Evolutionary conservation across 768 basidiomycete species (phyloP).

Genomic region (Russula sp.): DNA sequence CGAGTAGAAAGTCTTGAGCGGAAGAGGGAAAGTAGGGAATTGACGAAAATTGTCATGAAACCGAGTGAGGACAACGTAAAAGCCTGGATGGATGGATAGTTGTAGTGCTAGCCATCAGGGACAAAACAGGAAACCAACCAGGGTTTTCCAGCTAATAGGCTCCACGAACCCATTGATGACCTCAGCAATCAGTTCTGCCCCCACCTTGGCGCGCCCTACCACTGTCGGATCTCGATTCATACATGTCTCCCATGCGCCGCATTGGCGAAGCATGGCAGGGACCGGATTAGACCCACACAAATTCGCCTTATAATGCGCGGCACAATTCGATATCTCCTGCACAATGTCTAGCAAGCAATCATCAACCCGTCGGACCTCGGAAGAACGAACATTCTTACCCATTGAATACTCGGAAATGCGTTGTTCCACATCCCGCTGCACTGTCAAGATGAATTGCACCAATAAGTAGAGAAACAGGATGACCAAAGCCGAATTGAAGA

Average conservation of each 20-base stretch:
- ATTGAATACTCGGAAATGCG: constrained; percentile 83
- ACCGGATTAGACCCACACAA: constrained; percentile 67
- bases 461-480: constrained; percentile 78
- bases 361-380: constrained; percentile 1
- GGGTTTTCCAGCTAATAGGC: constrained; percentile 94
- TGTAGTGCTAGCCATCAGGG: neutral
- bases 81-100: constrained; percentile 40
- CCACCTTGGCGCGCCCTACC: constrained; percentile 81
- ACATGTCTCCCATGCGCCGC: constrained; percentile 85
- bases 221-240: constrained; percentile 92
- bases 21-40: constrained; percentile 70
- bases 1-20: constrained; percentile 52
- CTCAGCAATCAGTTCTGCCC: constrained; percentile 92
- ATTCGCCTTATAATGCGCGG: constrained; percentile 73
- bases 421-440: constrained; percentile 84
- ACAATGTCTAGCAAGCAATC: constrained; percentile 56
- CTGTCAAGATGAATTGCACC: constrained; percentile 80
- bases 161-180: constrained; percentile 96
- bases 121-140: constrained; percentile 47
- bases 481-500: constrained; percentile 84
- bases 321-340: constrained; percentile 87
- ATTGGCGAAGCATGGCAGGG: constrained; percentile 84
- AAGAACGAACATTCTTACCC: constrained; percentile 43
- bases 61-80: constrained; percentile 71
- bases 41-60: constrained; percentile 75